A percentile compares a stretch with the other conserved stretches of the same genome.
phyloP scores from a whole-genome alignment of 768 basidiomycete species.

The Leccinellum albellum region DNA sequence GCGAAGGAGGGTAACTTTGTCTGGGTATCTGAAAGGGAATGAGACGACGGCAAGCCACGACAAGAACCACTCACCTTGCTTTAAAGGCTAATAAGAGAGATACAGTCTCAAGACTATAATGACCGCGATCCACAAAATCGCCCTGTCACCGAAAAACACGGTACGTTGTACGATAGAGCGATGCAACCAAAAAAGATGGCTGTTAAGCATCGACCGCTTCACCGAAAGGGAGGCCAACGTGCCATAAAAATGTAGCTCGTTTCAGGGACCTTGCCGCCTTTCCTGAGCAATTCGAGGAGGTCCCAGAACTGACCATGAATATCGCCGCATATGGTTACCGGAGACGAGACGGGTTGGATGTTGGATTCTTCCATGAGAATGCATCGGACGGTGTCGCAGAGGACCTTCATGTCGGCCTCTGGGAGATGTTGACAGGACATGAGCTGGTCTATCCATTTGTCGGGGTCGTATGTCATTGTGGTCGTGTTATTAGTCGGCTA shows the following conservation, averaged over 20 bases:
- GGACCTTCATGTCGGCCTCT: slow-evolving; percentile 88
- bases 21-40: slow-evolving; percentile 67
- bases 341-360: slow-evolving; percentile 92
- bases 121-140: slow-evolving; percentile 96
- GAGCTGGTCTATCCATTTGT: slow-evolving; percentile 87
- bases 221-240: slow-evolving; percentile 48
- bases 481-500: background rate
- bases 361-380: slow-evolving; percentile 96
- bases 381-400: slow-evolving; percentile 86
- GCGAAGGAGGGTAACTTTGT: slow-evolving; percentile 84
- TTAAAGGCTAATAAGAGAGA: slow-evolving; percentile 86
- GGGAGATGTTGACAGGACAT: slow-evolving; percentile 83
- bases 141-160: slow-evolving; percentile 49
- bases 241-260: slow-evolving; percentile 96
- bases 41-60: background rate
- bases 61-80: slow-evolving; percentile 55
- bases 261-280: slow-evolving; percentile 82
- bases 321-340: slow-evolving; percentile 93
- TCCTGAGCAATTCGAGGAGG: slow-evolving; percentile 80
- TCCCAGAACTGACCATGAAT: slow-evolving; percentile 99
- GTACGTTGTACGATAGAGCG: background rate
- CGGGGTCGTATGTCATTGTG: slow-evolving; percentile 45
- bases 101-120: slow-evolving; percentile 94
- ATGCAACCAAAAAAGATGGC: slow-evolving; percentile 7
- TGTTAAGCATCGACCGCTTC: slow-evolving; percentile 24